phyloP scores from a whole-genome alignment of 2,329 filamentous ascomycete genomes.

The Fonsecaea multimorphosa region DNA sequence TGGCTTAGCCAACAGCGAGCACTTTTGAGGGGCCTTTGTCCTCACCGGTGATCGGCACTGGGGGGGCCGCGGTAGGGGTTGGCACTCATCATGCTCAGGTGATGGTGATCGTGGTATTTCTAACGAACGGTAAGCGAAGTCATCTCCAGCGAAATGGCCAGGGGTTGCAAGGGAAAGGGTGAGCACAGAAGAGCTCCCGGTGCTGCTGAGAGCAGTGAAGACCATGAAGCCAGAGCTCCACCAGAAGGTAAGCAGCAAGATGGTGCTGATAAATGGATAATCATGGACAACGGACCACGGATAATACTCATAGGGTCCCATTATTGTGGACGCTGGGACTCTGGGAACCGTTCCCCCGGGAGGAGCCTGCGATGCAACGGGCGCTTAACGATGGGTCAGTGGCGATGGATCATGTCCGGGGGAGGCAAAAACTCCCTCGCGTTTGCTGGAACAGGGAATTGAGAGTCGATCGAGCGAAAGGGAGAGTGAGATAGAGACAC shows the following conservation, averaged over 20 bases:
- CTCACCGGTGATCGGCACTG: conserved; percentile 59
- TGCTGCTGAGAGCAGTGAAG: not conserved
- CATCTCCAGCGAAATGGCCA: not conserved
- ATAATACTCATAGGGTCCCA: not conserved
- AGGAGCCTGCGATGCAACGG: not conserved
- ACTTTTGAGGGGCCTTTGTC: conserved; percentile 61
- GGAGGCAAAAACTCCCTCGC: not conserved
- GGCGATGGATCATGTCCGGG: not conserved
- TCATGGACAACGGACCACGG: no score
- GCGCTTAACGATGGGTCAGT: not conserved
- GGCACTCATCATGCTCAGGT: not conserved
- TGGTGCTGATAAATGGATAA: not conserved
- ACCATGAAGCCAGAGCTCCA: not conserved
- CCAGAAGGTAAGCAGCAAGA: not conserved
- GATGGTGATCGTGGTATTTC: not conserved
- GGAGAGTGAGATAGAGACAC: no score
- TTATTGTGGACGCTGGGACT: not conserved
- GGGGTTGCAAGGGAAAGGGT: not conserved
- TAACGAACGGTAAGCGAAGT: no score
- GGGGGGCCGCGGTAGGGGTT: conserved; percentile 41
- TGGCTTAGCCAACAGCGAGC: conserved; percentile 22
- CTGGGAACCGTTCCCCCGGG: not conserved
- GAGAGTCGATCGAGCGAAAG: no score
- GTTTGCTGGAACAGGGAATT: no score
- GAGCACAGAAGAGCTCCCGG: no score